Percentiles rank a stretch among this genome's conserved stretches.
phyloP scores from a whole-genome alignment of 1,284 basidiomycete species.

The Wallemia ichthyophaga region DNA sequence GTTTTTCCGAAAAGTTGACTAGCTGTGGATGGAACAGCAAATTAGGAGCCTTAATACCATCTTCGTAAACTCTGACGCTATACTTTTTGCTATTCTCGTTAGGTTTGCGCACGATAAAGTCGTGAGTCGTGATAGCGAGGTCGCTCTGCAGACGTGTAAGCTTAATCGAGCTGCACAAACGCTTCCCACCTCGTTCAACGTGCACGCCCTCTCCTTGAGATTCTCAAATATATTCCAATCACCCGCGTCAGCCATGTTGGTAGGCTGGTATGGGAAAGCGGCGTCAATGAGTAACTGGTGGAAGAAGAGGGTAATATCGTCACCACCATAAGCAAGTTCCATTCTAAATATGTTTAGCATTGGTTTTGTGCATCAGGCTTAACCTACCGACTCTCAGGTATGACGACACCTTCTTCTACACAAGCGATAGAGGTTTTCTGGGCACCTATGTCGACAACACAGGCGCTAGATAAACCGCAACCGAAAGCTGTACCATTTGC shows the following conservation, averaged over 20 bases:
- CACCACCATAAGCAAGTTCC: constrained; percentile 58
- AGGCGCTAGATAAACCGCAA: constrained; percentile 74
- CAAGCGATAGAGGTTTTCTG: constrained; percentile 60
- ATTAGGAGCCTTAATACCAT: constrained; percentile 81
- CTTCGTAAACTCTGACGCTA: constrained; percentile 70
- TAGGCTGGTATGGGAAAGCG: constrained; percentile 59
- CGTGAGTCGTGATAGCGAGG: constrained; percentile 59
- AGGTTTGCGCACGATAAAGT: constrained; percentile 56
- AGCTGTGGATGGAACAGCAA: constrained; percentile 17
- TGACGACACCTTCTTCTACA: constrained; percentile 74
- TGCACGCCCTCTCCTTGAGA: constrained; percentile 50
- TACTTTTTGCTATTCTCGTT: constrained; percentile 56
- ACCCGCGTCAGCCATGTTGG: constrained; percentile 39
- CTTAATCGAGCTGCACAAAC: neutral
- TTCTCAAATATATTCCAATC: constrained; percentile 75
- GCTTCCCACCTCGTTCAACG: constrained; percentile 41
- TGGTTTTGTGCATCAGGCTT: neutral
- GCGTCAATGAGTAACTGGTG: constrained; percentile 49
- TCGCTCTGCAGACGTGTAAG: constrained; percentile 26
- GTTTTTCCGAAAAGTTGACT: neutral
- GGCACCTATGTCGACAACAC: constrained; percentile 83
- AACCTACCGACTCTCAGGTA: constrained; percentile 52
- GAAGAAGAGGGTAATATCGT: constrained; percentile 73
- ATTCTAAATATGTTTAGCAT: constrained; percentile 23
- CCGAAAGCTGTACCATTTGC: constrained; percentile 78